These are phyloP conservation scores for Hymenoscyphus salicellus DNA, from an alignment of 2,329 filamentous ascomycete species.

Conservation along the genomic window DNA sequence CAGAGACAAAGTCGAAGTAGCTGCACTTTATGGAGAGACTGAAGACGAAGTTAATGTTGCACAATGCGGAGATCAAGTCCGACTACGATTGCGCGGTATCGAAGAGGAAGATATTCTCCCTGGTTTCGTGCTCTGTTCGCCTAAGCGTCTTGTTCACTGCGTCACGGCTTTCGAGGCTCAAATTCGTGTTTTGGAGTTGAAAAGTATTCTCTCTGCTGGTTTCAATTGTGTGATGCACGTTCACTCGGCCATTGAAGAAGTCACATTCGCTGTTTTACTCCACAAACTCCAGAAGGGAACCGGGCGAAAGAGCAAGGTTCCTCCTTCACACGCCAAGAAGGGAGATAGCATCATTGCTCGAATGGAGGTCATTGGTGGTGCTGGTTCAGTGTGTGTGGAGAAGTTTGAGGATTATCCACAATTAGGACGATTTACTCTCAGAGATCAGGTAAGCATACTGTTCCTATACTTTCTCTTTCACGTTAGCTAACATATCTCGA, in stretches of 20 bases:
- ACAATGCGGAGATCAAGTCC: conserved; percentile 91
- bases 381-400: conserved; percentile 87
- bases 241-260: conserved; percentile 95
- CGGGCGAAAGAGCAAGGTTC: conserved; percentile 84
- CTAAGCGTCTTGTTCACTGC: conserved; percentile 88
- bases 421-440: conserved; percentile 82
- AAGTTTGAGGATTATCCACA: conserved; percentile 95
- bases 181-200: conserved; percentile 90
- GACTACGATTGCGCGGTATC: conserved; percentile 84
- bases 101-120: conserved; percentile 97
- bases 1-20: conserved; percentile 73
- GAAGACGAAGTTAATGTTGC: conserved; percentile 84
- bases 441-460: conserved; percentile 66
- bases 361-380: conserved; percentile 80
- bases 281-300: conserved; percentile 97
- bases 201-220: conserved; percentile 87
- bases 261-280: conserved; percentile 82
- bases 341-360: conserved; percentile 85
- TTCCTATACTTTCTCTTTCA: conserved; percentile 24
- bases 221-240: conserved; percentile 99
- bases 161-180: conserved; percentile 91
- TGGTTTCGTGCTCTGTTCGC: conserved; percentile 93
- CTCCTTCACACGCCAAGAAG: conserved; percentile 84
- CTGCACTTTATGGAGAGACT: conserved; percentile 89
- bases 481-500: conserved; percentile 42